Evolutionary conservation across 2,329 filamentous ascomycete genomes (phyloP), one percentile per base, ranked within the genome.

Genomic region (Alternaria viburni): DNA sequence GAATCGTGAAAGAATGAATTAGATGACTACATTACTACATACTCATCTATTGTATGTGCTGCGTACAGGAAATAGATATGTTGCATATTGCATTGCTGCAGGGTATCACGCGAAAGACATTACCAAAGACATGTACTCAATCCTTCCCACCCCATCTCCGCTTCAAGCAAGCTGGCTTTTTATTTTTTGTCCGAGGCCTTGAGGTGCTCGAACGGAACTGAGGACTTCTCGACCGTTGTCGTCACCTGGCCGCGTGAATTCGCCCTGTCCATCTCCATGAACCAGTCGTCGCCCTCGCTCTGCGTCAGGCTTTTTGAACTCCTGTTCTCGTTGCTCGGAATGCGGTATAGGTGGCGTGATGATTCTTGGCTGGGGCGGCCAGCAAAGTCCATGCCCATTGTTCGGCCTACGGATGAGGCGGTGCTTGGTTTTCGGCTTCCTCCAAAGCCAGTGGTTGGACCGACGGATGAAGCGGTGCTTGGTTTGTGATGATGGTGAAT

Each of bases 311-410:
- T 59, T 10, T 36, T 61, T 0, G 44, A 25, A 12, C 62, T 67
- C 2, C 32, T 45, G 26, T 49, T 28, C 9, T 64, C 59, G 10
- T 25, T 44, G 30, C 52, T 67, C 9, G 56, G 21, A 0, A 61
- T 50, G 11, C 51, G 67, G 41, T 66, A 67, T 19, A 78, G 60
- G n/a, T 70, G 66, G 41, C 66, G 70, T 43, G 69, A 63, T 5
- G 74, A 77, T 2, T 79, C 76, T 13, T 72, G 66, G 4, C 73
- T 75, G 6, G 59, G 15, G n/a, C 74, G 70, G 2, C 57, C 51
- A n/a, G 62, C 66, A 28, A 69, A 46, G 2, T 62, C 59, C 36
- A 62, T 41, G 13, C 54, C 58, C 7, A 69, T 64, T 12, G 60
- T 66, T 8, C 49, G 50, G 21, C 71, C 69, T 13, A 65, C 45